Conservation (phyloP, 2,329 filamentous ascomycete species). For the Aphanocladium album region DNA sequence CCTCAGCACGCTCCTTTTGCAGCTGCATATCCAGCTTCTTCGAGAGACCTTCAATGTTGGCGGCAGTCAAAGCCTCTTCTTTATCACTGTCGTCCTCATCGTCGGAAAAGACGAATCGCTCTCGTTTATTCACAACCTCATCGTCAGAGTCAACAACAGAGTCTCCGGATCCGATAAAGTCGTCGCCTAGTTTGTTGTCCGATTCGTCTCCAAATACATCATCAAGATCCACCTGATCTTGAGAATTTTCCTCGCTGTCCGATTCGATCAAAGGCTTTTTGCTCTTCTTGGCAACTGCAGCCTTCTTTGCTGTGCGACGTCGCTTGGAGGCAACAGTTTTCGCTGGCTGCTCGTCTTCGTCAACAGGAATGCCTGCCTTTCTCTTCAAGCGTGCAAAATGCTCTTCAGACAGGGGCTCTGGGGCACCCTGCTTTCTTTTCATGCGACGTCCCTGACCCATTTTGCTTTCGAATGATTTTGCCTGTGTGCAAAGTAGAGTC, state of each 20-base stretch:
- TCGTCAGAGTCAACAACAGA: slow-evolving; percentile 71
- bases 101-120: slow-evolving; percentile 81
- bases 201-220: slow-evolving; percentile 38
- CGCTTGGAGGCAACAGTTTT: slow-evolving; percentile 62
- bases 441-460: slow-evolving; percentile 92
- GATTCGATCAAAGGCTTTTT: background rate
- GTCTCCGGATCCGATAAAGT: slow-evolving; percentile 54
- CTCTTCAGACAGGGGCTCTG: slow-evolving; percentile 74
- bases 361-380: slow-evolving; percentile 68
- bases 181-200: slow-evolving; percentile 45
- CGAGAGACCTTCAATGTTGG: slow-evolving; percentile 91
- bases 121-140: slow-evolving; percentile 45
- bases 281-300: slow-evolving; percentile 24
- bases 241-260: slow-evolving; percentile 16
- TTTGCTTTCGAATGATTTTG: slow-evolving; percentile 3
- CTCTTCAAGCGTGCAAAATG: slow-evolving; percentile 76
- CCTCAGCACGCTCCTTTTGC: slow-evolving; percentile 74
- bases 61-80: slow-evolving; percentile 86
- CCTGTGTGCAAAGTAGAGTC: background rate
- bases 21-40: slow-evolving; percentile 74
- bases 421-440: slow-evolving; percentile 91
- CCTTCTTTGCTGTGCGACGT: slow-evolving; percentile 29
- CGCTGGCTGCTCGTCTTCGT: slow-evolving; percentile 38
- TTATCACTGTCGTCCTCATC: slow-evolving; percentile 85
- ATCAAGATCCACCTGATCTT: slow-evolving; percentile 32